These are phyloP conservation scores for Sesbania bispinosa DNA, from an alignment of 306 rosid genomes.

Conservation along the genomic window DNA sequence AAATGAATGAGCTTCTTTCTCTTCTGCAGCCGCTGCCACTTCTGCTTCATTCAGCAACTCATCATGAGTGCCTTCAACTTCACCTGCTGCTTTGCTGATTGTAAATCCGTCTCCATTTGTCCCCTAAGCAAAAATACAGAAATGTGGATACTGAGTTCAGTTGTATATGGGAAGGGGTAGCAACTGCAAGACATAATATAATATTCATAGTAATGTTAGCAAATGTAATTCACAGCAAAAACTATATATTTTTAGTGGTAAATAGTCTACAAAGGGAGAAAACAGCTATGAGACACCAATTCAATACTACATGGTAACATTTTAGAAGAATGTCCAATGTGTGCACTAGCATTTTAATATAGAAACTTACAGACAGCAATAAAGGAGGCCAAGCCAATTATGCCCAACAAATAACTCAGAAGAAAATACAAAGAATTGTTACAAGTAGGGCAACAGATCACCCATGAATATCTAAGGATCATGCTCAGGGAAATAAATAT, in stretches of 20 bases:
- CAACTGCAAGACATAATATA: not conserved
- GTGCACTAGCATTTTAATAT: not conserved
- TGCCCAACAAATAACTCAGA: constrained; percentile 4
- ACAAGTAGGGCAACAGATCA: not conserved
- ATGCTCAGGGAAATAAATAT: not conserved
- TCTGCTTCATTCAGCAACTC: constrained; percentile 84
- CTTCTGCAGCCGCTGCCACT: constrained; percentile 85
- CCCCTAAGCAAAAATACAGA: constrained; percentile 41
- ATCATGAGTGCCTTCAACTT: constrained; percentile 59
- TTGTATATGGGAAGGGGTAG: not conserved
- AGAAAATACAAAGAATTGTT: not conserved
- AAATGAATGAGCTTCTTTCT: constrained; percentile 87
- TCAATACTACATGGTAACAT: not conserved
- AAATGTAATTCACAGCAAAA: constrained; percentile 9
- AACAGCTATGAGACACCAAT: not conserved
- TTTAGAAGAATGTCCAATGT: not conserved
- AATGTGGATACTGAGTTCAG: constrained; percentile 11
- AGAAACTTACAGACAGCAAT: constrained; percentile 1
- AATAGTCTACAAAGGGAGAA: not conserved
- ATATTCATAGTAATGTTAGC: not conserved
- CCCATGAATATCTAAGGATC: constrained; percentile 1
- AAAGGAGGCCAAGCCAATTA: not conserved
- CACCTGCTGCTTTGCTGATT: constrained; percentile 79
- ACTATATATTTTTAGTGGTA: not conserved
- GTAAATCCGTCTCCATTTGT: constrained; percentile 77